Percentiles rank a stretch among this genome's conserved stretches.
Conservation (phyloP, 306 rosid genomes). For the apple (Malus domestica) region DNA sequence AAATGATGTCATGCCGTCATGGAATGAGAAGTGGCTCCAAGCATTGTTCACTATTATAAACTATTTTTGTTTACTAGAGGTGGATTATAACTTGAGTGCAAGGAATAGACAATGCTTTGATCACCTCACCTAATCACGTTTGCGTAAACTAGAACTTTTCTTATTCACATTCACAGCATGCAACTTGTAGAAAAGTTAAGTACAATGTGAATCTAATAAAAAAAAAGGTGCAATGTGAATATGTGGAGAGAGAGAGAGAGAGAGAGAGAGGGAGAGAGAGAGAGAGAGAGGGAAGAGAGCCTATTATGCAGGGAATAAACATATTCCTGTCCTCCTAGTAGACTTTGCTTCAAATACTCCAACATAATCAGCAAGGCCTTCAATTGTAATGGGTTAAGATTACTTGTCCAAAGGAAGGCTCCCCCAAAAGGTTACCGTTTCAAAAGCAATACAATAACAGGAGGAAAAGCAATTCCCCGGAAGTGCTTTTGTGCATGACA, state of each 20-base stretch:
- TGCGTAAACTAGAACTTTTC: background rate
- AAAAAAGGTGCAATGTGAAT: background rate
- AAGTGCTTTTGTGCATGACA: slow-evolving; percentile 28
- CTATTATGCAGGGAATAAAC: background rate
- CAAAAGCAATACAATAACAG: slow-evolving; percentile 14
- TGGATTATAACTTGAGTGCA: background rate
- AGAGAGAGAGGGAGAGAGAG: background rate
- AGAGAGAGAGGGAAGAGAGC: background rate
- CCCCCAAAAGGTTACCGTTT: slow-evolving; percentile 32
- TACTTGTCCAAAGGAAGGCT: slow-evolving; percentile 19
- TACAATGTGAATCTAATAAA: background rate
- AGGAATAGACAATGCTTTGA: no score
- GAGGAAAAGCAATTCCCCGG: slow-evolving; percentile 24
- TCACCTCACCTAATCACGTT: background rate
- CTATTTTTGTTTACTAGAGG: background rate
- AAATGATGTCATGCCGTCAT: background rate
- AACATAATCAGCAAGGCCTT: slow-evolving; percentile 18
- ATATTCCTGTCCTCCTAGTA: background rate
- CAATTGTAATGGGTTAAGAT: slow-evolving; percentile 8
- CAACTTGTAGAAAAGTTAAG: background rate
- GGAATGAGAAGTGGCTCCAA: background rate
- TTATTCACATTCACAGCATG: background rate
- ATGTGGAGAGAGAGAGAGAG: background rate
- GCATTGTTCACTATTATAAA: no score
- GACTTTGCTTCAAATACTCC: slow-evolving; percentile 25